Evolutionary conservation across 768 basidiomycete species (phyloP), one percentile per base, ranked within the genome.

Genomic region (Hemileccinum impolitum): DNA sequence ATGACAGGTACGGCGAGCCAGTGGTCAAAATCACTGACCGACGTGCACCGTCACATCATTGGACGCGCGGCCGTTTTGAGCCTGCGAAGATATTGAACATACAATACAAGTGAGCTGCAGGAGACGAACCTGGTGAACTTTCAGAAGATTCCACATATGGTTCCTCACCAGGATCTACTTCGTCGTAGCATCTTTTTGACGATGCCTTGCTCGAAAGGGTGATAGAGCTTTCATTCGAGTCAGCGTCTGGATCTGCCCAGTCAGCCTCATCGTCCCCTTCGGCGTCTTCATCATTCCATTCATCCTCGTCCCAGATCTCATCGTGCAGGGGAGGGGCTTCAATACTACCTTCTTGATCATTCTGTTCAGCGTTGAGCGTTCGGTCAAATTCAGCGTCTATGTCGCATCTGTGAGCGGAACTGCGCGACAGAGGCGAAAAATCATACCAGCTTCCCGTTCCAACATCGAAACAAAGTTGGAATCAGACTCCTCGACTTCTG

Each of bases 131-230:
- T 57, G 80, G 77, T 49, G 79, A 79, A 51, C 61, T 61, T 25
- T 63, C 64, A 50, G 65, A 56, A 32, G 64, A 64, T 35, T 66
- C 69, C 34, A 60, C 66, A 10, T 57, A 60, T 10, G 64, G 64
- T 13, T 71, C 73, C 44, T 75, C 78, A 13, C 62, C 54, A 36
- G 68, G 66, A 19, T 79, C 76, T 49, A 79, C 72, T 48, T 77
- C 77, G 35, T 81, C 75, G 23, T 61, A 52, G n/a, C 55, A 47
- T 50, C 71, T 57, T 65, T 85, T 85, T 31, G 81, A 81, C 35
- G 77, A 70, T 21, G 40, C 62, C 45, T 59, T 79, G 59, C 80
- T 82, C 12, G 80, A 81, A 43, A 83, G 66, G 2, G 81, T 81
- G 41, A 73, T 67, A 15, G 77, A 82, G 39, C 76, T 84, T 47